Conservation (phyloP, 2,329 filamentous ascomycete species). For the Beauveria sp. region DNA sequence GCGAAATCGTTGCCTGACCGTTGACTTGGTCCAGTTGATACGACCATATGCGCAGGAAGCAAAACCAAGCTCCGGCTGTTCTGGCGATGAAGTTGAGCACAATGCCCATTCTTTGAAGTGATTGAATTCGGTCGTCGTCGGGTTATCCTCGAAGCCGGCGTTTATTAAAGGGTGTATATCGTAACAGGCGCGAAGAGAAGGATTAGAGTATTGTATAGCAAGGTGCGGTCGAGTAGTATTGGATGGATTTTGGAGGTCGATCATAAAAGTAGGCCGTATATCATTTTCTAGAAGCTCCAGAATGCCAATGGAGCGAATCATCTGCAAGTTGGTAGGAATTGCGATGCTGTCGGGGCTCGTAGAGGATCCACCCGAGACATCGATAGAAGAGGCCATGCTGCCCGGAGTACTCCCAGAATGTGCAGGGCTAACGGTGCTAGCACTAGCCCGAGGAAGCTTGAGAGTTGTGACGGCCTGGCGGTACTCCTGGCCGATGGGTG, state of each 20-base stretch:
- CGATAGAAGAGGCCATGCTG: constrained; percentile 46
- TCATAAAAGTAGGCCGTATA: constrained; percentile 66
- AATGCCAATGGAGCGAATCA: constrained; percentile 58
- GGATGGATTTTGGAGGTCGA: constrained; percentile 56
- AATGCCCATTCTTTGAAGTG: constrained; percentile 66
- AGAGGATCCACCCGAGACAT: constrained; percentile 38
- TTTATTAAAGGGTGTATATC: constrained; percentile 49
- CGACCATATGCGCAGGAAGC: constrained; percentile 55
- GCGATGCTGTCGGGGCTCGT: constrained; percentile 44
- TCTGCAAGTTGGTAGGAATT: constrained; percentile 41
- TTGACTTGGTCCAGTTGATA: constrained; percentile 62
- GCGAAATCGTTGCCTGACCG: constrained; percentile 59
- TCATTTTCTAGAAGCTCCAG: constrained; percentile 71
- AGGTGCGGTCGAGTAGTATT: constrained; percentile 48
- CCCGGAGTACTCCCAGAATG: constrained; percentile 44
- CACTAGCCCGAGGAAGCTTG: constrained; percentile 46
- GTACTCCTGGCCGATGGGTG: constrained; percentile 35
- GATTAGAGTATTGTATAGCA: constrained; percentile 61
- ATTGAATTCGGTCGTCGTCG: constrained; percentile 40
- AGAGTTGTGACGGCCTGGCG: constrained; percentile 43
- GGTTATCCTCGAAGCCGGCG: constrained; percentile 36
- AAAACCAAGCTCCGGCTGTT: constrained; percentile 43
- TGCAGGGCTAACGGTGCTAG: constrained; percentile 39
- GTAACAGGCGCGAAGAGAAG: constrained; percentile 52
- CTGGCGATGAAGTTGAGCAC: constrained; percentile 43